A percentile compares a stretch with the other conserved stretches of the same genome.
Conservation (phyloP, 2,329 filamentous ascomycete genomes). For the Colletotrichum lupini region DNA sequence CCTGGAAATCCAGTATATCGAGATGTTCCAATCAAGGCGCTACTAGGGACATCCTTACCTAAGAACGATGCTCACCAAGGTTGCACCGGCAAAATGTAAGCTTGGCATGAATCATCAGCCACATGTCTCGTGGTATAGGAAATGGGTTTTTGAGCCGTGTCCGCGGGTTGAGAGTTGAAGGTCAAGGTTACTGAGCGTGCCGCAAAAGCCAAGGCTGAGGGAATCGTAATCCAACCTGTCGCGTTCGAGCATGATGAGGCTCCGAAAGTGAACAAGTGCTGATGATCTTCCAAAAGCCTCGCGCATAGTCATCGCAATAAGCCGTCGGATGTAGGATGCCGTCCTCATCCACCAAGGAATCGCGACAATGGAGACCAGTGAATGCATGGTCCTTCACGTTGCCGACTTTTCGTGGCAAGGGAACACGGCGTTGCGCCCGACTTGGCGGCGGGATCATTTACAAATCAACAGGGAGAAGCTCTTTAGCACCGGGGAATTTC, state of each 20-base stretch:
- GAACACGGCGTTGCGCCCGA: neutral
- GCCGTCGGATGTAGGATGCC: neutral
- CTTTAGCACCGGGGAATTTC: neutral
- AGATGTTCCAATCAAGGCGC: neutral
- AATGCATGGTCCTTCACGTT: neutral
- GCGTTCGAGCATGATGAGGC: slow-evolving; percentile 3
- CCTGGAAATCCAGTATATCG: neutral
- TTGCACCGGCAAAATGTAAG: neutral
- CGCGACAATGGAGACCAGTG: neutral
- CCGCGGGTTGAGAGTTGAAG: neutral
- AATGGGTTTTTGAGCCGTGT: neutral
- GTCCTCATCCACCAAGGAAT: neutral
- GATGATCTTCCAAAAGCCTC: slow-evolving; percentile 1
- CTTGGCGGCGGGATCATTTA: neutral
- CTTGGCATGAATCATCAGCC: slow-evolving; percentile 23
- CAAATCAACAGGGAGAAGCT: neutral
- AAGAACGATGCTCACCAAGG: neutral
- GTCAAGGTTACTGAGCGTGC: neutral
- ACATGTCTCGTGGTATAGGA: neutral
- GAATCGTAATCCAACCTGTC: slow-evolving; percentile 28
- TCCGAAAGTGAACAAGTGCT: neutral
- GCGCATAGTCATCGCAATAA: neutral
- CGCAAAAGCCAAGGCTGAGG: slow-evolving; percentile 15
- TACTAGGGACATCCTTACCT: neutral
- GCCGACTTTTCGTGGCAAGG: neutral